A percentile compares a stretch with the other conserved stretches of the same genome.
These are phyloP conservation scores for Hyaloscypha finlandica DNA, from an alignment of 495 filamentous ascomycete species.

Conservation along the genomic window DNA sequence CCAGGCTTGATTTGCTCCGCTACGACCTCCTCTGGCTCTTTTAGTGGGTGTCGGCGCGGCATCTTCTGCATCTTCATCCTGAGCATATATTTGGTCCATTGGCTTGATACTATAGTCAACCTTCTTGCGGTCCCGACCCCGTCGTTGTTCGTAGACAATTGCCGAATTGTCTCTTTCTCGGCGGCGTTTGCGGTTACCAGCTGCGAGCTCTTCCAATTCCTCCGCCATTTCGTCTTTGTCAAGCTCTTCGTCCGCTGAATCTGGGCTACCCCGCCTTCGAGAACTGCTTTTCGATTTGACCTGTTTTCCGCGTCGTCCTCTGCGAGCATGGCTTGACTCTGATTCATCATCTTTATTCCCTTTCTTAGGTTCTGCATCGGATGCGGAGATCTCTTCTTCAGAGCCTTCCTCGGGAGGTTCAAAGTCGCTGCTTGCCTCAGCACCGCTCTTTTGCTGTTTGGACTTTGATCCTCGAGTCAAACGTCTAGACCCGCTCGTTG, in stretches of 20 bases:
- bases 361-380: conserved; percentile 39
- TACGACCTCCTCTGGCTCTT: conserved; percentile 57
- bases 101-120: conserved; percentile 77
- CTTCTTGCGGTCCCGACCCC: conserved; percentile 54
- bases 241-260: conserved; percentile 68
- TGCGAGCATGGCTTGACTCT: conserved; percentile 41
- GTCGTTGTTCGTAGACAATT: conserved; percentile 41
- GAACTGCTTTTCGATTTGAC: conserved; percentile 42
- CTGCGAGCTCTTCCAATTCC: conserved; percentile 51
- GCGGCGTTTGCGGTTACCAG: conserved; percentile 20
- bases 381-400: conserved; percentile 45
- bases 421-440: conserved; percentile 82
- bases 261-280: conserved; percentile 37
- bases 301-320: conserved; percentile 42
- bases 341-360: conserved; percentile 37
- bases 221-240: conserved; percentile 77
- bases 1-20: conserved; percentile 54
- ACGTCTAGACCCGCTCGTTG: conserved; percentile 38
- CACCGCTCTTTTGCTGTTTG: conserved; percentile 53
- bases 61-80: conserved; percentile 70
- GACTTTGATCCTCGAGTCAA: conserved; percentile 47
- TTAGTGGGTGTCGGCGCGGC: conserved; percentile 66
- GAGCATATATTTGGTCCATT: conserved; percentile 65
- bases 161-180: conserved; percentile 12
- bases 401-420: conserved; percentile 72